Percentiles rank a stretch among this genome's conserved stretches.
phyloP scores from a whole-genome alignment of 768 basidiomycete species.

The Coprinopsis strossmayeri region DNA sequence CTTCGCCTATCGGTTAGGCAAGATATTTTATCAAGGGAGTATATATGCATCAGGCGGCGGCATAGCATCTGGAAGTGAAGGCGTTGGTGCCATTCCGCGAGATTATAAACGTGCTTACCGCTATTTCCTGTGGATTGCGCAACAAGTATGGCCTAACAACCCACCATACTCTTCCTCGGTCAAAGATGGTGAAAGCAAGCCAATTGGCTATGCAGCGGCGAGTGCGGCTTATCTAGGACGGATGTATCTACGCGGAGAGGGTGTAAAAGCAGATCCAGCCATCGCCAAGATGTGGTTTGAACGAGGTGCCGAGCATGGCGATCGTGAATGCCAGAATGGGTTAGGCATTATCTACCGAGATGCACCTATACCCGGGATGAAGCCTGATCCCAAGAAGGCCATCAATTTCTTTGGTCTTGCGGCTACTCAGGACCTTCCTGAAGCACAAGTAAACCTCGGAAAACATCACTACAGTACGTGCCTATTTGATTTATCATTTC shows the following conservation, averaged over 20 bases:
- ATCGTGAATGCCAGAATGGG: slow-evolving; percentile 85
- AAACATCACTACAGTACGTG: slow-evolving; percentile 54
- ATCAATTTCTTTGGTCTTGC: slow-evolving; percentile 66
- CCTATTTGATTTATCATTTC: slow-evolving; percentile 17
- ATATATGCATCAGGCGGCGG: slow-evolving; percentile 80
- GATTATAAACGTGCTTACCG: slow-evolving; percentile 70
- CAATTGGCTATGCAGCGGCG: slow-evolving; percentile 60
- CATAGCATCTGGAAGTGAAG: slow-evolving; percentile 81
- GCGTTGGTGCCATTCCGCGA: slow-evolving; percentile 82
- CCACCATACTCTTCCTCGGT: slow-evolving; percentile 47
- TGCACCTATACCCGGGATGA: slow-evolving; percentile 65
- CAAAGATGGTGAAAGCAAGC: slow-evolving; percentile 46
- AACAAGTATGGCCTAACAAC: slow-evolving; percentile 85
- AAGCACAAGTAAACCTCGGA: slow-evolving; percentile 87
- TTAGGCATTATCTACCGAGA: slow-evolving; percentile 92
- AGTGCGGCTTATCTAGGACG: slow-evolving; percentile 87
- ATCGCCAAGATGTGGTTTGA: slow-evolving; percentile 93
- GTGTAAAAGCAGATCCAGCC: slow-evolving; percentile 67
- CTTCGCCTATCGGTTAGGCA: slow-evolving; percentile 89
- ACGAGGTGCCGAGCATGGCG: slow-evolving; percentile 71
- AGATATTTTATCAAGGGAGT: slow-evolving; percentile 94
- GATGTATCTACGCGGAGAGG: slow-evolving; percentile 94
- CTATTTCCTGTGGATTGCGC: slow-evolving; percentile 83
- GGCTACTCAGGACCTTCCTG: slow-evolving; percentile 82
- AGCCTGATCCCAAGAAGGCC: slow-evolving; percentile 59